A percentile compares a stretch with the other conserved stretches of the same genome.
Conservation (phyloP, 2,329 filamentous ascomycete species). For the Fulvia fulva region DNA sequence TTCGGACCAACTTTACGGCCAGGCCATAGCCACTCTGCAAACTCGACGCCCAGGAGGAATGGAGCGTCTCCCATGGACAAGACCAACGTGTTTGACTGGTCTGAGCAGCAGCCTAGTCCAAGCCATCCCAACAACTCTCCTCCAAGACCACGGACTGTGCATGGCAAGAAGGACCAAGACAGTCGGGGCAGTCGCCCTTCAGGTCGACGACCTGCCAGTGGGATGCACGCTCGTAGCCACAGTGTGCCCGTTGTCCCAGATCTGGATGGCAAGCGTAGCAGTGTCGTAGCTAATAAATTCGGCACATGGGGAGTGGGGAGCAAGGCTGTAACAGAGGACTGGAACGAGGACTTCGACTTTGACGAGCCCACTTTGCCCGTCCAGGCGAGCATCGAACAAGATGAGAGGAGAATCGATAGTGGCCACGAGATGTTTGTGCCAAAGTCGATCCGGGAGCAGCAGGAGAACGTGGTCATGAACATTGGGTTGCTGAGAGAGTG, state of each 20-base stretch:
- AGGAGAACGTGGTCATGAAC: conserved; percentile 76
- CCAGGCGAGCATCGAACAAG: conserved; percentile 34
- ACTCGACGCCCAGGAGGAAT: conserved; percentile 37
- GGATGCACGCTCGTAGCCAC: conserved; percentile 71
- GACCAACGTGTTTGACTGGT: conserved; percentile 65
- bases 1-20: conserved; percentile 23
- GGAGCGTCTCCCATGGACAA: conserved; percentile 36
- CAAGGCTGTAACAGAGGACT: conserved; percentile 78
- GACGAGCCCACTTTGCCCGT: conserved; percentile 43
- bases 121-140: conserved; percentile 58
- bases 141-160: conserved; percentile 68
- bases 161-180: conserved; percentile 70
- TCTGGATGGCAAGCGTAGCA: conserved; percentile 48
- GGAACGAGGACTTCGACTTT: conserved; percentile 88
- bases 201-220: conserved; percentile 64
- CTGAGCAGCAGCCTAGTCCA: conserved; percentile 61
- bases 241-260: conserved; percentile 72
- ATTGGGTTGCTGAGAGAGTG: conserved; percentile 80
- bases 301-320: conserved; percentile 78
- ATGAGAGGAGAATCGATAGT: conserved; percentile 43
- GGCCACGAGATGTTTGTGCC: conserved; percentile 65
- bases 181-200: conserved; percentile 64
- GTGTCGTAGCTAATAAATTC: conserved; percentile 63
- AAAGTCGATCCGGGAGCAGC: conserved; percentile 72
- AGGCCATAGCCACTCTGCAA: conserved; percentile 30